Evolutionary conservation across 2,329 filamentous ascomycete species (phyloP), one percentile per base, ranked within the genome.

Genomic region (Uncinocarpus reesii): DNA sequence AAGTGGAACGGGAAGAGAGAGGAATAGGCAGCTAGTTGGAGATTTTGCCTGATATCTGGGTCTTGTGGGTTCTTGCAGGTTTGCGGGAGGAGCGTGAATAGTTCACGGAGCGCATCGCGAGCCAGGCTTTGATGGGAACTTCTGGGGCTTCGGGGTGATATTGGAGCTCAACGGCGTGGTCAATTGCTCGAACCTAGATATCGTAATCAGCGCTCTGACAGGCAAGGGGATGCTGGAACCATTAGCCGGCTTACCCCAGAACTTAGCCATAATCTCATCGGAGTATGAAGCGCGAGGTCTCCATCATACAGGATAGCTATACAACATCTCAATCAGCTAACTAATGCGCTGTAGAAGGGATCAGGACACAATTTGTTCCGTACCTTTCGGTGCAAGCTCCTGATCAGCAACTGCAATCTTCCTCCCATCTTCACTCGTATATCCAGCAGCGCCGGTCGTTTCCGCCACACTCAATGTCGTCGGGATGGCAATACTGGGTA

Each of bases 351-450:
- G 7, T 3, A n/a, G n/a, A n/a, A n/a, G n/a, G n/a, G n/a, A n/a
- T n/a, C n/a, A n/a, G n/a, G n/a, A n/a, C n/a, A n/a, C n/a, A n/a
- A n/a, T n/a, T n/a, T n/a, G n/a, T n/a, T n/a, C n/a, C n/a, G n/a
- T 55, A 47, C 58, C 56, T 15, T 51, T 52, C 1, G 59, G 57
- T 24, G 55, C 57, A n/a, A 58, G 34, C 31, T 55, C 53, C 7
- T 53, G 53, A 35, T 58, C 47, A 4, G 34, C 35, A 32, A 62
- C 54, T 6, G 18, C 43, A 38, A 50, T 35, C 36, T 54, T 54
- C 23, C 26, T 20, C 4, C 52, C 52, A 13, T 50, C 44, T 16
- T 41, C 48, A 32, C 28, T 45, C 13, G 50, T 54, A 50, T 28
- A 54, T 16, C 52, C 52, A 8, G 50, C 52, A 29, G 36, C 45